Base-by-base conservation (phyloP, 1,284 basidiomycete genomes). In the Puccinia polysora region DNA sequence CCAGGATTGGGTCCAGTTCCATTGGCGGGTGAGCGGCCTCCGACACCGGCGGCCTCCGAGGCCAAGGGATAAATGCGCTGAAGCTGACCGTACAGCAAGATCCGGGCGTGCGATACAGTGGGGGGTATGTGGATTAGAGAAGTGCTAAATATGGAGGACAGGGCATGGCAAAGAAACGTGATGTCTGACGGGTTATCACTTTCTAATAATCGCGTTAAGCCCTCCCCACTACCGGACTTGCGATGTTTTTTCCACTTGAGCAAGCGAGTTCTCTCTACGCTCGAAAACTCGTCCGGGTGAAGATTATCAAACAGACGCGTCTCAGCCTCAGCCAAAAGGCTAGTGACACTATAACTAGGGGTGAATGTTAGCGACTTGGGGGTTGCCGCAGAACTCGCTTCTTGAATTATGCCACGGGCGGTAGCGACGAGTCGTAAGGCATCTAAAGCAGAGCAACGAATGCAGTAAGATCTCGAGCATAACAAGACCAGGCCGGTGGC, bases 51-150 rank as follows among this genome's bases (percentile, higher is more conserved):
- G 32, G 60, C 52, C 28, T 72, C 69, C 23, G 69, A 53, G 20
- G 60, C 69, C n/a, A 72, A 53, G 38, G 69, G 69, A 64, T 72
- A 72, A 23, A 72, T 58, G 30, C 69, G 58, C 62, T 72, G 69
- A 56, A 72, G 69, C n/a, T 72, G 69, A 32, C 60, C 50, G 38
- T 72, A 64, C 10, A 72, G 34, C 32, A 72, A 38, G 47, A 40
- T 64, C 40, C 60, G 59, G n/a, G 60, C 69, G 40, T 72, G 69
- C 2, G 59, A 52, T 60, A 72, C 62, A n/a, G 60, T 72, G 4
- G 47, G 30, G 18, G 69, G 69, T 30, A 72, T 32, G 62, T 55
- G 50, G 28, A 40, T 45, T 23, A 56, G 52, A 12, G 38, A 60
- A 32, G 60, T 72, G 28, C 69, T 53, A 23, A 72, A 72, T 50